Conservation (phyloP, 495 filamentous ascomycete genomes). For the Annulohypoxylon stygium region DNA sequence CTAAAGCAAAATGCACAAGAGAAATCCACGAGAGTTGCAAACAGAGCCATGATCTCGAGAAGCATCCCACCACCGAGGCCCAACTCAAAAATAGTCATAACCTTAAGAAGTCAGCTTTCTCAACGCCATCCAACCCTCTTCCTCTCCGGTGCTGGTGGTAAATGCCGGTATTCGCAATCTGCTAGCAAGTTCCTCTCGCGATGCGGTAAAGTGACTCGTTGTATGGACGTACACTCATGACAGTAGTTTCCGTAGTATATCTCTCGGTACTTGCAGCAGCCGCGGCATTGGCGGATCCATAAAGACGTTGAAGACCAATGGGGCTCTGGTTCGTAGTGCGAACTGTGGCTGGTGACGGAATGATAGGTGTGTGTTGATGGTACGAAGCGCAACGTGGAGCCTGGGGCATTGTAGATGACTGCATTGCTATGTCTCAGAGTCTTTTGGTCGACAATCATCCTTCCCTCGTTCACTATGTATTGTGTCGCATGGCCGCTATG, state of each 20-base stretch:
- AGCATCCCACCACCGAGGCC: not conserved
- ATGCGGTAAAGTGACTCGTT: not conserved
- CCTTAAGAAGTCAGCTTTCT: not conserved
- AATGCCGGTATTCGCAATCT: conserved; percentile 3
- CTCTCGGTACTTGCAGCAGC: conserved; percentile 32
- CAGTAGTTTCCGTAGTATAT: conserved; percentile 38
- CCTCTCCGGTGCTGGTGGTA: conserved; percentile 26
- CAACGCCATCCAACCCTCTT: conserved; percentile 30
- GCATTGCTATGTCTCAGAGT: conserved; percentile 37
- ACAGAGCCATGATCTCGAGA: not conserved
- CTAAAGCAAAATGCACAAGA: not conserved
- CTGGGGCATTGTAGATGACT: conserved; percentile 52
- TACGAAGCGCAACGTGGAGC: conserved; percentile 37
- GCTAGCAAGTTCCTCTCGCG: conserved; percentile 5
- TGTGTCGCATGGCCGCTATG: conserved; percentile 25
- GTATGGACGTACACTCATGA: conserved; percentile 33
- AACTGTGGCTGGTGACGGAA: conserved; percentile 46
- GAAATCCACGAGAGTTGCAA: not conserved
- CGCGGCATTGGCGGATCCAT: conserved; percentile 28
- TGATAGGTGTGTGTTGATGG: not conserved
- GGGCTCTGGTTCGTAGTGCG: conserved; percentile 43
- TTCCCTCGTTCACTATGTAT: conserved; percentile 47
- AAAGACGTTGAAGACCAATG: not conserved
- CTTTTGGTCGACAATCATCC: conserved; percentile 32
- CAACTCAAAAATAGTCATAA: not conserved